These are phyloP conservation scores for Striga asiatica DNA, from an alignment of 257 asterid genomes.

Conservation along the genomic window DNA sequence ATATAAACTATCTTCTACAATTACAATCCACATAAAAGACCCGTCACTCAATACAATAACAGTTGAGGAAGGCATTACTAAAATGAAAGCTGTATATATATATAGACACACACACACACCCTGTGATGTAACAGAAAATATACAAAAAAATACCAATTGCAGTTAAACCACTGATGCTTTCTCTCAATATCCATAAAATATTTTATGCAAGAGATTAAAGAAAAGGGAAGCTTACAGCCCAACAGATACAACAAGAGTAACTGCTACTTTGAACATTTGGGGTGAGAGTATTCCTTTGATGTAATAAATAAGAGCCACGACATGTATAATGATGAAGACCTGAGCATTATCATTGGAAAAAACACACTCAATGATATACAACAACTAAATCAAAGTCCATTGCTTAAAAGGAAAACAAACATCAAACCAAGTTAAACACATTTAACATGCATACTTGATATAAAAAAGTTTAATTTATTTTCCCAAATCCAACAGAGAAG, in stretches of 20 bases:
- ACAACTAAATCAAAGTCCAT: not conserved
- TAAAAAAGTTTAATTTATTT: slow-evolving; percentile 1
- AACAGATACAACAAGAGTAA: slow-evolving; percentile 70
- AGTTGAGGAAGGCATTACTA: not conserved
- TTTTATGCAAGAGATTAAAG: slow-evolving; percentile 13
- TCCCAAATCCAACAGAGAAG: not conserved
- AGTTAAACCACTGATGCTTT: slow-evolving; percentile 6
- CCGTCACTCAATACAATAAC: not conserved
- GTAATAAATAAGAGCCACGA: slow-evolving; percentile 85
- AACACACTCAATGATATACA: slow-evolving; percentile 8
- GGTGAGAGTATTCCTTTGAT: slow-evolving; percentile 87
- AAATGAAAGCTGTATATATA: not conserved
- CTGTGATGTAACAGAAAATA: not conserved
- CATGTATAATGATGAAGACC: slow-evolving; percentile 88
- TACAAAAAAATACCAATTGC: not conserved
- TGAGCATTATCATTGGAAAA: slow-evolving; percentile 26
- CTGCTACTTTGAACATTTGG: slow-evolving; percentile 94
- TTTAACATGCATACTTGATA: slow-evolving; percentile 3
- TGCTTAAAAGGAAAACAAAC: not conserved
- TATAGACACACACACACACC: too few relatives aligned
- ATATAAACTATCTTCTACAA: not conserved
- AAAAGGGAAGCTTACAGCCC: slow-evolving; percentile 63
- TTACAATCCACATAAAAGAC: not conserved
- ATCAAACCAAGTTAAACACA: slow-evolving; percentile 2
- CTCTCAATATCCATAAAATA: too few relatives aligned